These are phyloP conservation scores for Pseudocercospora ulei DNA, from an alignment of 2,329 filamentous ascomycete species.

Conservation along the genomic window DNA sequence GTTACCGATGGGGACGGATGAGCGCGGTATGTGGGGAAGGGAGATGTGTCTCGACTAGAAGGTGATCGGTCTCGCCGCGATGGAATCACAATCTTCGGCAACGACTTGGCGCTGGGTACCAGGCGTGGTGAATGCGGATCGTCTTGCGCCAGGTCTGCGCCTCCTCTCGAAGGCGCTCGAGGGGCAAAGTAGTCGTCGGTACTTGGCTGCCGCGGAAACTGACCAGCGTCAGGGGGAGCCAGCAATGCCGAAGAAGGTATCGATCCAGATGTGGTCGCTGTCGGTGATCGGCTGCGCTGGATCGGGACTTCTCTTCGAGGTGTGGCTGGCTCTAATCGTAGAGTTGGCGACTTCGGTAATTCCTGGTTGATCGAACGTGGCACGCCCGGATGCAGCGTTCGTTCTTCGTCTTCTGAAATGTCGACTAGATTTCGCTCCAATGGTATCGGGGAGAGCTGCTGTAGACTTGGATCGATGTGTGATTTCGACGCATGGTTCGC, in stretches of 20 bases:
- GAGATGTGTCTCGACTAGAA: conserved; percentile 43
- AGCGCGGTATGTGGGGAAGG: conserved; percentile 59
- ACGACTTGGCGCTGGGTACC: conserved; percentile 30
- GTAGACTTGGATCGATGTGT: conserved; percentile 37
- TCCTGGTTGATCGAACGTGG: conserved; percentile 6
- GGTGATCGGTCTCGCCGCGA: conserved; percentile 25
- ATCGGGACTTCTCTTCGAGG: conserved; percentile 15
- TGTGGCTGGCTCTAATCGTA: conserved; percentile 20
- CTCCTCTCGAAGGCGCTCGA: conserved; percentile 12
- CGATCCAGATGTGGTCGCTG: conserved; percentile 10
- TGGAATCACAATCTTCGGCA: conserved; percentile 39
- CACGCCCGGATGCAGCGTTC: conserved; percentile 9
- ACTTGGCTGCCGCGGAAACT: conserved; percentile 6
- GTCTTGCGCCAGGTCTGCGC: conserved; percentile 15
- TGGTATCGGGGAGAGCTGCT: conserved; percentile 14
- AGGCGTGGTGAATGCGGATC: conserved; percentile 20
- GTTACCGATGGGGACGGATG: conserved; percentile 39
- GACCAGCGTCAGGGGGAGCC: conserved; percentile 15
- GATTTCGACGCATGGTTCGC: conserved; percentile 48
- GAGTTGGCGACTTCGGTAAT: conserved; percentile 10
- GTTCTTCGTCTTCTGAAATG: conserved; percentile 9
- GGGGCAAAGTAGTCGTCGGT: conserved; percentile 16
- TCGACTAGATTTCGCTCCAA: conserved; percentile 17
- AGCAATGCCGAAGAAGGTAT: conserved; percentile 12
- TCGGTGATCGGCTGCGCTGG: conserved; percentile 12